phyloP scores from a whole-genome alignment of 1,284 basidiomycete genomes.

The Austroboletus sp. region DNA sequence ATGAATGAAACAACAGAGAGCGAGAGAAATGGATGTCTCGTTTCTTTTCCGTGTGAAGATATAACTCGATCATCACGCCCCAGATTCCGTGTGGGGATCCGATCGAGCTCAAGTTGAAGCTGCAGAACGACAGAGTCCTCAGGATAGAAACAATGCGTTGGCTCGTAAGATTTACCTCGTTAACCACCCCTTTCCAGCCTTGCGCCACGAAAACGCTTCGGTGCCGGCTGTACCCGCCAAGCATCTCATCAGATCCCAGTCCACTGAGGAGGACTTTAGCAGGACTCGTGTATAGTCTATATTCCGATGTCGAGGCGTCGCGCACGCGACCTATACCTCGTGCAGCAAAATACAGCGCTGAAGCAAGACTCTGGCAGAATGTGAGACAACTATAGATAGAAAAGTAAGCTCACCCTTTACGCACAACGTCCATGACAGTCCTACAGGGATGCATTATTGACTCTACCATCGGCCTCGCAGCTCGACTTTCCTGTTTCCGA shows the following conservation, averaged over 20 bases:
- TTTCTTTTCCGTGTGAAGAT: conserved; percentile 83
- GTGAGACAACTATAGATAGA: conserved; percentile 5
- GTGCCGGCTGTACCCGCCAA: conserved; percentile 92
- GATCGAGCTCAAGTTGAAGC: conserved; percentile 89
- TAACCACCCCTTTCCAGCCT: conserved; percentile 68
- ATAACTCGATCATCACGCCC: conserved; percentile 91
- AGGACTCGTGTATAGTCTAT: conserved; percentile 56
- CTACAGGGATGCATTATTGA: conserved; percentile 73
- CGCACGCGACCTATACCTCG: conserved; percentile 62
- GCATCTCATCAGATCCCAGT: conserved; percentile 89
- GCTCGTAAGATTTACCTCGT: conserved; percentile 53
- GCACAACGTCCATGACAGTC: conserved; percentile 89
- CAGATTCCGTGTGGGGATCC: conserved; percentile 84
- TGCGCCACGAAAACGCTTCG: conserved; percentile 63
- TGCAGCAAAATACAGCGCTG: conserved; percentile 91
- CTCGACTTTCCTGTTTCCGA: conserved; percentile 55
- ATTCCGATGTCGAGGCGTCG: conserved; percentile 22
- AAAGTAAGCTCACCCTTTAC: conserved; percentile 17
- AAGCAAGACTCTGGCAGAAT: conserved; percentile 67
- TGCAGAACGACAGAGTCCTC: conserved; percentile 26
- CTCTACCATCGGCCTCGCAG: conserved; percentile 52
- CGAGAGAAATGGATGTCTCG: conserved; percentile 84
- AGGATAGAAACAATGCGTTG: background rate
- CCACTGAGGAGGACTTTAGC: conserved; percentile 87
- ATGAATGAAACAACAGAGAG: conserved; percentile 71